Conservation (phyloP, 139 green algal species). For the Desmodesmus armatus region DNA sequence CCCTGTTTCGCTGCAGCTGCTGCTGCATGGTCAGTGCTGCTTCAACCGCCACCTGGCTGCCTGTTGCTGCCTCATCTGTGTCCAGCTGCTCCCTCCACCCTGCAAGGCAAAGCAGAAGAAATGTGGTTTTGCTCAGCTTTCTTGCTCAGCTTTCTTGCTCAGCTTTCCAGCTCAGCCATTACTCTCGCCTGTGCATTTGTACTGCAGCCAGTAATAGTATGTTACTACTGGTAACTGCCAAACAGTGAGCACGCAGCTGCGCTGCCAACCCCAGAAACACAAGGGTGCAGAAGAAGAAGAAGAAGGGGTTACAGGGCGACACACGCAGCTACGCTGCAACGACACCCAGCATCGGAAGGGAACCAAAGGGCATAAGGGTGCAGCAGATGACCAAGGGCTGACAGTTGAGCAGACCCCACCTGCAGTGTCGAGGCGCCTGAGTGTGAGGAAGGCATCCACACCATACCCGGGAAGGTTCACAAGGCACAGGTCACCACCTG, state of each 20-base stretch:
- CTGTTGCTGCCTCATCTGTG: constrained; percentile 23
- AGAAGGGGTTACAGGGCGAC: too few species aligned
- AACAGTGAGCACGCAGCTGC: too few species aligned
- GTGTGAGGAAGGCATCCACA: constrained; percentile 80
- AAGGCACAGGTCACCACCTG: constrained; percentile 76
- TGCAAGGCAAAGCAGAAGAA: background rate
- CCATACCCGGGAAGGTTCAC: constrained; percentile 84
- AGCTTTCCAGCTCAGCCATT: background rate
- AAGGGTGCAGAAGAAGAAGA: too few species aligned
- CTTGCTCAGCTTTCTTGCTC: background rate
- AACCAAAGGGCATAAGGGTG: too few species aligned
- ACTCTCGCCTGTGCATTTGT: background rate
- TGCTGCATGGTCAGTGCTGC: constrained; percentile 24
- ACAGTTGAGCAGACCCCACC: constrained; percentile 48
- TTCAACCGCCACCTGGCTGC: background rate
- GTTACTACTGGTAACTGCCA: too few species aligned
- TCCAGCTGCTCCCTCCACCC: constrained; percentile 26
- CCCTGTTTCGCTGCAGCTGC: constrained; percentile 20
- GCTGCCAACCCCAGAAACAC: background rate
- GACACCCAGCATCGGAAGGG: too few species aligned
- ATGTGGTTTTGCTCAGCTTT: background rate
- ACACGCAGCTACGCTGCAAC: too few species aligned
- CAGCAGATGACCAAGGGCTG: constrained; percentile 31
- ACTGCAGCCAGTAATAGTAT: too few species aligned
- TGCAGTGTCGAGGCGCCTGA: constrained; percentile 67